A percentile compares a stretch with the other conserved stretches of the same genome.
phyloP scores from a whole-genome alignment of 371 early-diverging fungal species.

The Umbelopsis sp. region DNA sequence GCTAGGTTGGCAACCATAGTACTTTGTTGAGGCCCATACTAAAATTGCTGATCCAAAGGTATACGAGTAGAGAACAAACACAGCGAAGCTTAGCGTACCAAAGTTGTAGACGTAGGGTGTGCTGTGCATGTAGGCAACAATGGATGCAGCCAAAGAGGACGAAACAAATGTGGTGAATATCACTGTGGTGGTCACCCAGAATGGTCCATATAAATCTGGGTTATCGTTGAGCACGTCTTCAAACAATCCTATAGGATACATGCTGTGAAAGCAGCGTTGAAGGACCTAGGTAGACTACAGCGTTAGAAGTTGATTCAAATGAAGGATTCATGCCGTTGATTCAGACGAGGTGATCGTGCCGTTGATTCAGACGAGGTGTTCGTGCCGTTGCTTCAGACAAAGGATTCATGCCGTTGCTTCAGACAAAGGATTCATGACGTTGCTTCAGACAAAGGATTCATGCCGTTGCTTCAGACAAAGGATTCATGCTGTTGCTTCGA shows the following conservation, averaged over 20 bases:
- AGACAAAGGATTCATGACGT: too few relatives aligned
- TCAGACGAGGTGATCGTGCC: too few relatives aligned
- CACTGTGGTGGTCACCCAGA: conserved; percentile 95
- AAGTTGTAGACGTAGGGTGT: conserved; percentile 74
- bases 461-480: too few relatives aligned
- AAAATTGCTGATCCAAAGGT: conserved; percentile 71
- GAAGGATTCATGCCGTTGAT: too few relatives aligned
- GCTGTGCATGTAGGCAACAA: conserved; percentile 70
- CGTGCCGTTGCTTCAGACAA: too few relatives aligned
- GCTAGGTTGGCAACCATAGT: conserved; percentile 79
- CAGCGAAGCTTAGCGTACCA: conserved; percentile 78
- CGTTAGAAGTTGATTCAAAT: too few relatives aligned
- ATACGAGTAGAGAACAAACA: conserved; percentile 81
- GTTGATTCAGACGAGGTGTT: too few relatives aligned
- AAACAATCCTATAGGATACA: conserved; percentile 54
- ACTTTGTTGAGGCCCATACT: conserved; percentile 84
- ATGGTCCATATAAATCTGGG: conserved; percentile 70
- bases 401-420: too few relatives aligned
- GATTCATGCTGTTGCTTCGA: too few relatives aligned
- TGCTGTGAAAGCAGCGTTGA: conserved; percentile 50
- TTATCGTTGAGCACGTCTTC: conserved; percentile 51
- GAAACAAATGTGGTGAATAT: conserved; percentile 91
- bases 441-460: too few relatives aligned
- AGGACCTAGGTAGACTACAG: conserved; percentile 27
- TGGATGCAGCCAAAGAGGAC: conserved; percentile 82